Base-by-base conservation (phyloP, 2,329 filamentous ascomycete species). In the Cryoendolithus antarcticus region DNA sequence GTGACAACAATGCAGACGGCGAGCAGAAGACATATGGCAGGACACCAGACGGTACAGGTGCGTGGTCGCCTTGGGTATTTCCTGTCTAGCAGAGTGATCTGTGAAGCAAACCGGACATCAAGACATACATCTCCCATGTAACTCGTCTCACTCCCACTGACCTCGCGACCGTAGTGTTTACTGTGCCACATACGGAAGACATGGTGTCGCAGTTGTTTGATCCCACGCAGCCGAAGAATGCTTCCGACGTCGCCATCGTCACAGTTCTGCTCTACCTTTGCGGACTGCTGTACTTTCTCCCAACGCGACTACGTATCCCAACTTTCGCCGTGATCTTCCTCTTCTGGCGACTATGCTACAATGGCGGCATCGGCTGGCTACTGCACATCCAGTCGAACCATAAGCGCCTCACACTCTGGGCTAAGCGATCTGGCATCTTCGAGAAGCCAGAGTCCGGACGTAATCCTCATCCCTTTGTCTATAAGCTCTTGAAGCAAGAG, bases 181-280 rank as follows among this genome's bases (percentile, higher is more conserved):
- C 86, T 42, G 91, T 98, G 39, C 91, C 91, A 35, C 80, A 86
- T 46, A 98, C 91, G 41, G 86, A 95, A 70, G 91, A 98, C 65
- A 96, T 98, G 91, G 89, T 98, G 52, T 93, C 89, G 37, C 91
- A 96, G 65, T 74, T 98, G 40, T 77, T 98, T 52, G 91, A 93
- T 53, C 91, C 91, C 37, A 83, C 82, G 49, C 82, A 96, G 59
- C 86, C 91, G 38, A 98, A 98, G 70, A 96, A 96, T 59, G 60
- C 93, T 30, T 91, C 86, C 44, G 91, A 98, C 62, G 64, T 77
- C 42, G 57, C 82, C 43, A 86, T 98, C 47, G 71, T 98, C 41
- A 71, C 71, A 34, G 81, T 95, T 43, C 71, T 98, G 35, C 81
- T 70, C 40, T 63, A 75, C 38, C 83, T 93, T 56, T 80, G 93